Percentiles rank a stretch among this genome's conserved stretches.
These are phyloP conservation scores for Chlamydomonas eustigma DNA, from an alignment of 139 green algal species.

Conservation along the genomic window DNA sequence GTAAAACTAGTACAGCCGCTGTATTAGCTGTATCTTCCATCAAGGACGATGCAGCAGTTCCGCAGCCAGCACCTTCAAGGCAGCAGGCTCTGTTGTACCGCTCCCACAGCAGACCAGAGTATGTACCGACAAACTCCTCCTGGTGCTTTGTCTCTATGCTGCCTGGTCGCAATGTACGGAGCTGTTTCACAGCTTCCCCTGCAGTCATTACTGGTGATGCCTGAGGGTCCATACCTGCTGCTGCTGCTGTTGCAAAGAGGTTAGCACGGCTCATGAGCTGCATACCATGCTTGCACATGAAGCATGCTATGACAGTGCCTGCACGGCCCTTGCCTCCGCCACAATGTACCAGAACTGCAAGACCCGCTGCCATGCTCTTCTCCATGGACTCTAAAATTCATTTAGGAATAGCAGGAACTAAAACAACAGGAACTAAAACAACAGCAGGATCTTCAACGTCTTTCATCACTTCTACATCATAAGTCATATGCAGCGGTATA, in stretches of 20 bases:
- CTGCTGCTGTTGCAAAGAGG: neutral
- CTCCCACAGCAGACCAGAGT: slow-evolving; percentile 27
- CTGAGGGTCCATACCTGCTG: no score
- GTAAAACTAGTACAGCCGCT: no score
- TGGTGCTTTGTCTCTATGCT: slow-evolving; percentile 45
- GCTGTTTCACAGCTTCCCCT: slow-evolving; percentile 14
- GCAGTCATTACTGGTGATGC: slow-evolving; percentile 27
- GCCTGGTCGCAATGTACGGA: slow-evolving; percentile 29
- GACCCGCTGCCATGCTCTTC: neutral
- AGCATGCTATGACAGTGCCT: slow-evolving; percentile 36
- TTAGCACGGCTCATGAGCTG: neutral
- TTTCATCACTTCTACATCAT: no score
- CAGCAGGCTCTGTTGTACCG: no score
- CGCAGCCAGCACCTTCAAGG: no score
- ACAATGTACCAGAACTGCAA: slow-evolving; percentile 34
- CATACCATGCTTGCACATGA: slow-evolving; percentile 26
- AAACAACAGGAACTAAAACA: no score
- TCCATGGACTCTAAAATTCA: neutral
- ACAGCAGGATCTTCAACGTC: no score
- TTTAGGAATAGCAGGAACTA: no score
- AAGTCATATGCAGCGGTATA: no score
- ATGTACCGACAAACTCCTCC: slow-evolving; percentile 32
- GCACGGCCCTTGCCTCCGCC: slow-evolving; percentile 39
- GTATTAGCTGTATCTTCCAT: no score
- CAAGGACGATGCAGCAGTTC: no score